These are phyloP conservation scores for Aurifilum marmelostoma DNA, from an alignment of 2,329 filamentous ascomycete species.

Conservation along the genomic window DNA sequence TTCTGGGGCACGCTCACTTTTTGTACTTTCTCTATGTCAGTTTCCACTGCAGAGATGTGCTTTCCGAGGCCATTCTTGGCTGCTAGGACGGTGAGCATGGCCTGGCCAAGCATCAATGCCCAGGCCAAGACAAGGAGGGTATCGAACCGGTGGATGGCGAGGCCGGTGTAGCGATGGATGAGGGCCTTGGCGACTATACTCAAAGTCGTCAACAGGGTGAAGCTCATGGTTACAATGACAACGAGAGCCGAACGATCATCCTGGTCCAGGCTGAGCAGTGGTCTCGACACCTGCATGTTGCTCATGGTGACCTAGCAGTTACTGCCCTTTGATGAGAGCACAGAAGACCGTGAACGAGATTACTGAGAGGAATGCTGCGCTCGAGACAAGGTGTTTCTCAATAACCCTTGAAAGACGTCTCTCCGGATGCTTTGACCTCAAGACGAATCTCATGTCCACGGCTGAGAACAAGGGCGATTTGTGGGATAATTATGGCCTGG, in stretches of 20 bases:
- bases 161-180: not conserved
- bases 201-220: not conserved
- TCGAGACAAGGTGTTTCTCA: no score
- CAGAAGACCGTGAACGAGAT: no score
- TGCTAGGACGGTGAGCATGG: not conserved
- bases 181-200: slow-evolving; percentile 1
- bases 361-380: no score
- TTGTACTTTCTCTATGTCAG: not conserved
- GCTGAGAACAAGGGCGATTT: not conserved
- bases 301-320: not conserved
- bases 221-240: not conserved
- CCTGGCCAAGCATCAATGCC: not conserved
- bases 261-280: not conserved
- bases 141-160: not conserved
- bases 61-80: not conserved
- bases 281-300: not conserved
- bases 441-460: not conserved
- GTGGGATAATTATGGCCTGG: not conserved
- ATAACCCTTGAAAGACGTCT: no score
- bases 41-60: not conserved
- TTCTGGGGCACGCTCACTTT: not conserved
- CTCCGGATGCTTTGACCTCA: not conserved
- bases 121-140: not conserved
- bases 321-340: no score
- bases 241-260: not conserved